phyloP scores from a whole-genome alignment of 2,329 filamentous ascomycete genomes.

The Fusarium sp. region DNA sequence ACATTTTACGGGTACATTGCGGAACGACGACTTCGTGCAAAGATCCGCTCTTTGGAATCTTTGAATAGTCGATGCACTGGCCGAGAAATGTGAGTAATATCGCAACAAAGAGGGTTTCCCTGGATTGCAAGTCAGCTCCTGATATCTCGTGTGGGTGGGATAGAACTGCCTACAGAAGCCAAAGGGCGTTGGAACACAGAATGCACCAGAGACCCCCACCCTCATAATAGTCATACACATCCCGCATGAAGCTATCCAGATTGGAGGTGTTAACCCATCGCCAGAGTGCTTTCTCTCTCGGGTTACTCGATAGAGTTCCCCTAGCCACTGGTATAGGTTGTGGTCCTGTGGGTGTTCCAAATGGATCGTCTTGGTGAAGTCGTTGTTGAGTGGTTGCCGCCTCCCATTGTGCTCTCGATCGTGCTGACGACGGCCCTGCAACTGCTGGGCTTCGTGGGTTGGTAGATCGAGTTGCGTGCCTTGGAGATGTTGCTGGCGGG shows the following conservation, averaged over 20 bases:
- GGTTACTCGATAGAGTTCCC: conserved; percentile 53
- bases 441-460: conserved; percentile 32
- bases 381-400: conserved; percentile 66
- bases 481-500: conserved; percentile 33
- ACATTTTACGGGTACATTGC: conserved; percentile 84
- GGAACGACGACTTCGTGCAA: conserved; percentile 72
- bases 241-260: conserved; percentile 87
- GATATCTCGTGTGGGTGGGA: conserved; percentile 1
- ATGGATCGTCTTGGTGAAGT: conserved; percentile 60
- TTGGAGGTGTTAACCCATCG: conserved; percentile 94
- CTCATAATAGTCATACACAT: conserved; percentile 88
- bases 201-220: conserved; percentile 91
- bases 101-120: conserved; percentile 86
- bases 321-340: conserved; percentile 51
- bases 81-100: conserved; percentile 86
- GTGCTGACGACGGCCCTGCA: conserved; percentile 60
- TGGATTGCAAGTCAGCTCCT: conserved; percentile 51
- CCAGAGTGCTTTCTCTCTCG: conserved; percentile 85
- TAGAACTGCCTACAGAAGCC: conserved; percentile 73
- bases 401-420: conserved; percentile 69
- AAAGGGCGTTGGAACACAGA: conserved; percentile 77
- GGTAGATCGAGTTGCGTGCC: conserved; percentile 30
- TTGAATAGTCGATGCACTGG: conserved; percentile 87
- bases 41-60: conserved; percentile 75
- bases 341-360: conserved; percentile 21